phyloP scores from a whole-genome alignment of 148 eudicot genomes.

The Suaeda aralocaspica region DNA sequence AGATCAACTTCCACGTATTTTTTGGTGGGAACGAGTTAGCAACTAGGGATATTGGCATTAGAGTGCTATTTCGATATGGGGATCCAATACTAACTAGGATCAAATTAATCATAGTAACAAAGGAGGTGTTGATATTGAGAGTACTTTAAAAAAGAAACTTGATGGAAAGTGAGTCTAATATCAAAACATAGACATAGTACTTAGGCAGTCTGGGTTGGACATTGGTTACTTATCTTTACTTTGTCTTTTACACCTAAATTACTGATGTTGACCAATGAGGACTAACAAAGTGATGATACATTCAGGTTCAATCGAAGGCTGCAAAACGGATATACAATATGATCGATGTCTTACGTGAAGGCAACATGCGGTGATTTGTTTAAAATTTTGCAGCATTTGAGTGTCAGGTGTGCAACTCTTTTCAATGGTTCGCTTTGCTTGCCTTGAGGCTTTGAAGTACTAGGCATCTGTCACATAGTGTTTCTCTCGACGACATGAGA shows the following conservation, averaged over 20 bases:
- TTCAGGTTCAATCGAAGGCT: conserved; percentile 66
- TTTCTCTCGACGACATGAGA: not conserved
- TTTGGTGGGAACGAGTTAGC: too few relatives aligned
- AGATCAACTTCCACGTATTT: too few relatives aligned
- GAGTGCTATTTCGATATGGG: too few relatives aligned
- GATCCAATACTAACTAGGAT: too few relatives aligned
- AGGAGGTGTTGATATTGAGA: too few relatives aligned
- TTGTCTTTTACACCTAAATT: not conserved
- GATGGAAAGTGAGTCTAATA: too few relatives aligned
- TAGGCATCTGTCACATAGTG: not conserved
- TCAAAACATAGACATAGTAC: too few relatives aligned
- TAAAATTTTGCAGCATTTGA: too few relatives aligned
- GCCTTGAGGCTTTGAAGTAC: not conserved
- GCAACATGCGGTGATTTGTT: conserved; percentile 47
- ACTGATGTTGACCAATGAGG: not conserved
- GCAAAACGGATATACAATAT: conserved; percentile 63
- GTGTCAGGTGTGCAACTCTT: not conserved
- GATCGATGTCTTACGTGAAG: conserved; percentile 66
- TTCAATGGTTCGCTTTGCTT: not conserved
- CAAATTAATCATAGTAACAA: too few relatives aligned
- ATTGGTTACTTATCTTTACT: not conserved
- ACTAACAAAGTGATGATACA: not conserved
- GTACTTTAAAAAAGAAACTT: too few relatives aligned
- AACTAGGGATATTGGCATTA: too few relatives aligned
- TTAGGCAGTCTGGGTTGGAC: too few relatives aligned